A percentile compares a stretch with the other conserved stretches of the same genome.
These are phyloP conservation scores for Colletotrichum cereale DNA, from an alignment of 2,329 filamentous ascomycete genomes.

Conservation along the genomic window DNA sequence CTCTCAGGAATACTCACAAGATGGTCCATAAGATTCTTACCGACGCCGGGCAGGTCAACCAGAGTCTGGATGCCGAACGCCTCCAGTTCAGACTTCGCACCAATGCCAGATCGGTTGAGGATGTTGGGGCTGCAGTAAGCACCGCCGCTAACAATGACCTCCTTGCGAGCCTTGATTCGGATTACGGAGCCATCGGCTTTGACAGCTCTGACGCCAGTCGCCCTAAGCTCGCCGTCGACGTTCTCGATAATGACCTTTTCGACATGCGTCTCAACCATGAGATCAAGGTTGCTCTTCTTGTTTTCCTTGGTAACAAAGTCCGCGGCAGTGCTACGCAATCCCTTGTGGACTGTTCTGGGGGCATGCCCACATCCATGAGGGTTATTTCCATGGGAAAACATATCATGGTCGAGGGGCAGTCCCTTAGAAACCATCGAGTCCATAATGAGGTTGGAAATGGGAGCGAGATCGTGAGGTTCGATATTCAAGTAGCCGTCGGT, in stretches of 20 bases:
- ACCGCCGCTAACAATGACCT: constrained; percentile 59
- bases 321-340: constrained; percentile 64
- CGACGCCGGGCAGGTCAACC: constrained; percentile 61
- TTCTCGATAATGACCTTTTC: constrained; percentile 63
- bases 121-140: constrained; percentile 65
- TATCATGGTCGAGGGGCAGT: constrained; percentile 67
- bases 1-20: constrained; percentile 48
- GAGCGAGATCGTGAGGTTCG: constrained; percentile 69
- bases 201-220: constrained; percentile 57
- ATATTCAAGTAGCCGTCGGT: constrained; percentile 64
- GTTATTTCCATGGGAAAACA: constrained; percentile 66
- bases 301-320: constrained; percentile 62
- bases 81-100: constrained; percentile 56
- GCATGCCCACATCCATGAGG: constrained; percentile 68
- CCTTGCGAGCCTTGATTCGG: constrained; percentile 52
- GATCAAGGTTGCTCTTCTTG: constrained; percentile 57
- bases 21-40: constrained; percentile 65
- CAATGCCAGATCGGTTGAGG: constrained; percentile 65
- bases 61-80: constrained; percentile 56
- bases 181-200: constrained; percentile 53
- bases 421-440: constrained; percentile 68
- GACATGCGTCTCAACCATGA: constrained; percentile 62
- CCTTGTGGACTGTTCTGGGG: constrained; percentile 64
- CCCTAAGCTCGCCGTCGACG: constrained; percentile 52
- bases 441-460: constrained; percentile 67